Base-by-base conservation (phyloP, 2,329 filamentous ascomycete genomes). In the Nemania bipapillata region DNA sequence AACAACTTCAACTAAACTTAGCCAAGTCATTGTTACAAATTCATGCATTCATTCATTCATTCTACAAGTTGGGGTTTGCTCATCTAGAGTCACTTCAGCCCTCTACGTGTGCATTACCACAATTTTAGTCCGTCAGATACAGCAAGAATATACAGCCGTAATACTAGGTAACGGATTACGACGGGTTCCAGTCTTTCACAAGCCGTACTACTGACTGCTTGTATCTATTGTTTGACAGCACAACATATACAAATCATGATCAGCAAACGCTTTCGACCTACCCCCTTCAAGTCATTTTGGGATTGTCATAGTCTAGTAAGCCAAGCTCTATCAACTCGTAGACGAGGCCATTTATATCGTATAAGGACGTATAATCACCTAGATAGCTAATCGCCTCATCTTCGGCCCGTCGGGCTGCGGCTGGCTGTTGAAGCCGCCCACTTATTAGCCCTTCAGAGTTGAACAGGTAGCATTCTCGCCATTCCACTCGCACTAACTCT, bases 321-420 rank as follows among this genome's bases (percentile, higher is more conserved):
- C 57, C 53, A 45, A 63, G 58, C 35, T 28, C 35, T 24, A 49
- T 49, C 58, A 61, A 45, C 47, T 24, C 22, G 56, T 37, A 47
- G 40, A 20, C 32, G 17, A 45, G 55, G 35, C 26, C 7, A 28
- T 37, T 55, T 40, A 47, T 62, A 59, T 49, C 49, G 53, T 60
- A 52, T 47, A 63, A 53, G 28, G 49, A 40, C 30, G 53, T 59
- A 4, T 17, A 28, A 42, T 65, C 49, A 7, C 47, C 47, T 24
- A 40, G 61, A 49, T 56, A 42, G 49, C 32, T 26, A 52, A 58
- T 57, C 47, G 40, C 45, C 47, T 37, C 35, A 22, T 28, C 60
- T 58, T 69, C 69, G 69, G 69, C 60, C 66, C 63, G 60, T 67
- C 61, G 37, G 53, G 37, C 69, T 71, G 69, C 66, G 65, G 60